Evolutionary conservation across 164 flowering plant genomes (phyloP).

Genomic region (Liriodendron chinense): DNA sequence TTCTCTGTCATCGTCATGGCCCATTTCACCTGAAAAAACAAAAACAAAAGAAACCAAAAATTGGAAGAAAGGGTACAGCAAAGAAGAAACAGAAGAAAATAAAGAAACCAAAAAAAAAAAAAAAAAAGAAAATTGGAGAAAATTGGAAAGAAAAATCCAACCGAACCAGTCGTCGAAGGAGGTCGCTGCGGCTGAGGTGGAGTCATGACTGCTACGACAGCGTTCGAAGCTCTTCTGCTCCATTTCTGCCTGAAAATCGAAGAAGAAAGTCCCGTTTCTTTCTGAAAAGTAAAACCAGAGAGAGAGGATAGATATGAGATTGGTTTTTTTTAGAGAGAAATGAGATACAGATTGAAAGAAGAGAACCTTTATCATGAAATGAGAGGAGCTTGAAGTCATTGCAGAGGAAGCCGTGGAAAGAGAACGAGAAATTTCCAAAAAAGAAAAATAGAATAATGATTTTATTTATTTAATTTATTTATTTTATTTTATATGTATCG

Average conservation of each 20-base stretch:
- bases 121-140: not conserved
- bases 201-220: slow-evolving; percentile 72
- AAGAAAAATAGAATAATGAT: no score
- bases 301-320: not conserved
- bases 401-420: slow-evolving; percentile 27
- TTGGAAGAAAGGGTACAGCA: no score
- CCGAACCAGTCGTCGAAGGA: slow-evolving; percentile 88
- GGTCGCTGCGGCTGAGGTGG: slow-evolving; percentile 68
- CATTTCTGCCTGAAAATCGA: slow-evolving; percentile 35
- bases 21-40: slow-evolving; percentile 62
- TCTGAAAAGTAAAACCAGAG: slow-evolving; percentile 21
- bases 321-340: not conserved
- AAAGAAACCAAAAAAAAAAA: not conserved
- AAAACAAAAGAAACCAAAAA: not conserved
- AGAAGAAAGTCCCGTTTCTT: slow-evolving; percentile 42
- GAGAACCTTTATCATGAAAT: slow-evolving; percentile 26
- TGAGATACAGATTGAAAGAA: not conserved
- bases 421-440: no score
- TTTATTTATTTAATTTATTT: no score
- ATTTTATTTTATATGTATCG: no score
- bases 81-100: no score
- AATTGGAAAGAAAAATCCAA: slow-evolving; percentile 18
- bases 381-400: slow-evolving; percentile 9
- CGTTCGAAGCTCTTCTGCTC: slow-evolving; percentile 36
- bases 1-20: slow-evolving; percentile 97